These are phyloP conservation scores for Trichoderma asperelloides DNA, from an alignment of 495 filamentous ascomycete species.

Conservation along the genomic window DNA sequence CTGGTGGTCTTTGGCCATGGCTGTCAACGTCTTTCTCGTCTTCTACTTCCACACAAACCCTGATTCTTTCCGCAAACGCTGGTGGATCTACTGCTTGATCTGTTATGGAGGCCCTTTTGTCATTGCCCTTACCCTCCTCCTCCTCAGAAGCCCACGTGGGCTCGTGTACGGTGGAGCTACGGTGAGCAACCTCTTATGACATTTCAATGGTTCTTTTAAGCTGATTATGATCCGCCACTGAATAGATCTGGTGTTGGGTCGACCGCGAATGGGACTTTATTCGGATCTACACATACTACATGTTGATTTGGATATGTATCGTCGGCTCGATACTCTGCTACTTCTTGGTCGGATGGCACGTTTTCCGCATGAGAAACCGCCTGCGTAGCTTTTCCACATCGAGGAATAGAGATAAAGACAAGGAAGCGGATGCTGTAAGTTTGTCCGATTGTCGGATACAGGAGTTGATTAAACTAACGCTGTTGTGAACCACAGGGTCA, in stretches of 20 bases:
- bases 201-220: background rate
- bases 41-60: conserved; percentile 62
- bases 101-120: conserved; percentile 66
- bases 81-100: conserved; percentile 53
- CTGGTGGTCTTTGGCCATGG: conserved; percentile 56
- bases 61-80: conserved; percentile 48
- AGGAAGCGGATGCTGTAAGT: conserved; percentile 16
- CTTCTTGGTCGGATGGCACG: conserved; percentile 51
- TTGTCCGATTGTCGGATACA: background rate
- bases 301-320: conserved; percentile 65
- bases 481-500: background rate
- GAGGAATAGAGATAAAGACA: conserved; percentile 20
- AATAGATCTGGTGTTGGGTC: conserved; percentile 73
- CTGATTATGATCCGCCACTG: background rate
- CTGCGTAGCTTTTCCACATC: conserved; percentile 28
- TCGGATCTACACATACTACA: conserved; percentile 66
- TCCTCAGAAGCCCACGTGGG: conserved; percentile 38
- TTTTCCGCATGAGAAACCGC: conserved; percentile 43
- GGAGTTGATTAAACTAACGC: background rate
- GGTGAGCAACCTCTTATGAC: conserved; percentile 16
- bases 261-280: conserved; percentile 51
- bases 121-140: conserved; percentile 54
- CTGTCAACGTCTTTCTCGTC: conserved; percentile 67
- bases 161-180: conserved; percentile 61
- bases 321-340: conserved; percentile 59